Percentiles rank a stretch among this genome's conserved stretches.
Evolutionary conservation across 768 basidiomycete species (phyloP).

Genomic region (Suillus hirtellus): DNA sequence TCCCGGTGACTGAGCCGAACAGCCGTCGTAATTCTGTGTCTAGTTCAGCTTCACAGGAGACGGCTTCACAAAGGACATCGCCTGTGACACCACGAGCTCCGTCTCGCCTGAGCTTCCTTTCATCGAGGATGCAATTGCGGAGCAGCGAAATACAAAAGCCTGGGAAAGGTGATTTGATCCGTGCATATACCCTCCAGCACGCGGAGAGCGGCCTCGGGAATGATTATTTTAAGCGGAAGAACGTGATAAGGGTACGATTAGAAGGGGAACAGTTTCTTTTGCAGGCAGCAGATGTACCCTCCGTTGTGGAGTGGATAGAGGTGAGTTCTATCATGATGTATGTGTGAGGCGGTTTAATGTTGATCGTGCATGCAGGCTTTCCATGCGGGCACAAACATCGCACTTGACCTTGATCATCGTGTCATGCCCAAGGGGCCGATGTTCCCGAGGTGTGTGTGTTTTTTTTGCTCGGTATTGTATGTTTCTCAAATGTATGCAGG

Average conservation of each 20-base stretch:
- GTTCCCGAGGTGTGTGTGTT: constrained; percentile 71
- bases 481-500: constrained; percentile 15
- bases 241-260: constrained; percentile 88
- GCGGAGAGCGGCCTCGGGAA: constrained; percentile 95
- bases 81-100: constrained; percentile 19
- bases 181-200: constrained; percentile 78
- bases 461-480: not conserved
- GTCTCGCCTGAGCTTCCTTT: constrained; percentile 26
- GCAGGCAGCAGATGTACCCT: constrained; percentile 80
- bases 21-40: constrained; percentile 20
- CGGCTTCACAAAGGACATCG: constrained; percentile 18
- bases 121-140: constrained; percentile 16
- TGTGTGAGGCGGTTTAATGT: constrained; percentile 6
- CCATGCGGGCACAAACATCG: constrained; percentile 89
- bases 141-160: constrained; percentile 40
- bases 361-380: constrained; percentile 55
- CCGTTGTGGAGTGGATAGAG: constrained; percentile 96
- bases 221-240: constrained; percentile 90
- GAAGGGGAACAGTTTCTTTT: constrained; percentile 97
- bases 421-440: constrained; percentile 89
- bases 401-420: constrained; percentile 89
- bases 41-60: constrained; percentile 18
- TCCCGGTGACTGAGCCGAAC: constrained; percentile 25
- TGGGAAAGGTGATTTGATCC: constrained; percentile 54
- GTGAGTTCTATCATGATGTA: constrained; percentile 37